Conservation (phyloP, 2,329 filamentous ascomycete species). For the Curvularia sp. region DNA sequence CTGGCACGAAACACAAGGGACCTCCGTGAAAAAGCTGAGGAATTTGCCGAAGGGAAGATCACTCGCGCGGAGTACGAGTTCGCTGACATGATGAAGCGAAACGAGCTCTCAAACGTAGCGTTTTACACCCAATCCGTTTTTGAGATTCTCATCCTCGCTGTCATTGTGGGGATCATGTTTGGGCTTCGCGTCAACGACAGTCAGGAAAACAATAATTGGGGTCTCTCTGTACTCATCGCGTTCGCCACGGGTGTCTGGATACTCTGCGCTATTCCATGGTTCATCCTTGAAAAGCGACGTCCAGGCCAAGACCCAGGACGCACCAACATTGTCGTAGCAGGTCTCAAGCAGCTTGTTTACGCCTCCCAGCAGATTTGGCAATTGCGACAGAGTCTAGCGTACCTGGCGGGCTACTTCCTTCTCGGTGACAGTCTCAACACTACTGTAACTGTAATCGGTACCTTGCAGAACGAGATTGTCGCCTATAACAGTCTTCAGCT, state of each 20-base stretch:
- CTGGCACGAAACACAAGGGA: slow-evolving; percentile 62
- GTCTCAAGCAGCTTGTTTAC: slow-evolving; percentile 65
- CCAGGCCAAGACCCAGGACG: slow-evolving; percentile 63
- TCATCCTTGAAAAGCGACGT: slow-evolving; percentile 68
- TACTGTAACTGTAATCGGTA: slow-evolving; percentile 71
- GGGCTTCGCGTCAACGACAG: slow-evolving; percentile 66
- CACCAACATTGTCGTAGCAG: slow-evolving; percentile 62
- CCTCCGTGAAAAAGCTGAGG: slow-evolving; percentile 61
- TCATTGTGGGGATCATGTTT: slow-evolving; percentile 56
- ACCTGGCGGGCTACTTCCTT: slow-evolving; percentile 69
- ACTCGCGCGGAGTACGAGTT: slow-evolving; percentile 65
- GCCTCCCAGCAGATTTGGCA: slow-evolving; percentile 68
- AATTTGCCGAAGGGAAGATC: slow-evolving; percentile 57
- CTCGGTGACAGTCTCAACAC: slow-evolving; percentile 75
- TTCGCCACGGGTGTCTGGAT: slow-evolving; percentile 71
- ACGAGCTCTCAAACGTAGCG: slow-evolving; percentile 67
- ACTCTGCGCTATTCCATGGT: slow-evolving; percentile 70
- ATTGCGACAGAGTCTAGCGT: slow-evolving; percentile 69
- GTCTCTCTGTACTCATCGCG: slow-evolving; percentile 68
- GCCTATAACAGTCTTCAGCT: slow-evolving; percentile 69
- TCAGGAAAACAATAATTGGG: slow-evolving; percentile 69
- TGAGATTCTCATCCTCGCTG: slow-evolving; percentile 58
- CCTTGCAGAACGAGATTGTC: slow-evolving; percentile 70
- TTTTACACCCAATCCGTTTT: slow-evolving; percentile 70
- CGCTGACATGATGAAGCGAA: slow-evolving; percentile 61